These are phyloP conservation scores for Knoxdaviesia capensis DNA, from an alignment of 2,329 filamentous ascomycete genomes.

Conservation along the genomic window DNA sequence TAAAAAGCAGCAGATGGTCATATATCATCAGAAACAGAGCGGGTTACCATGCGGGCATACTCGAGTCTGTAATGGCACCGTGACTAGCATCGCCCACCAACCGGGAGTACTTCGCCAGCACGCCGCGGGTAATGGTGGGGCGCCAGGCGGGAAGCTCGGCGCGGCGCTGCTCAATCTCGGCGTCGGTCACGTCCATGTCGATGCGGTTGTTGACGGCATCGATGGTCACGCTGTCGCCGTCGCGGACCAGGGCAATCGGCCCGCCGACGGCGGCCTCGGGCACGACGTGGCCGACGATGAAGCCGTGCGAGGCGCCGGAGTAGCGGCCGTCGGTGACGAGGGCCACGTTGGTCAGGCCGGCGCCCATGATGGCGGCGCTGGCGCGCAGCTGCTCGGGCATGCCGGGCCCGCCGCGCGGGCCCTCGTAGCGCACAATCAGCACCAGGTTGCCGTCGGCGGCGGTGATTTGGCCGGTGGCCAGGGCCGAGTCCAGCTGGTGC, in stretches of 20 bases:
- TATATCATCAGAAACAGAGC: neutral
- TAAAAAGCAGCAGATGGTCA: neutral
- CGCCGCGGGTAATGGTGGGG: conserved; percentile 59
- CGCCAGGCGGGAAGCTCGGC: conserved; percentile 50
- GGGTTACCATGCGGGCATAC: neutral
- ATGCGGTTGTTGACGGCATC: conserved; percentile 68
- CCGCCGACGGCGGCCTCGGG: conserved; percentile 81
- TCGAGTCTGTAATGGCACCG: conserved; percentile 62
- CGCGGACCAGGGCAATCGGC: conserved; percentile 61
- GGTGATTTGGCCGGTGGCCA: conserved; percentile 44
- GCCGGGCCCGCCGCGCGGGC: conserved; percentile 78
- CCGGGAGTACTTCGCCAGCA: conserved; percentile 73
- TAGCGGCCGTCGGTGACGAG: conserved; percentile 87
- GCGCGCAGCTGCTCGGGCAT: conserved; percentile 93
- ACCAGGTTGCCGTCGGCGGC: conserved; percentile 54
- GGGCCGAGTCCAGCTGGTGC: conserved; percentile 51
- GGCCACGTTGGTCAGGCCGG: conserved; percentile 68
- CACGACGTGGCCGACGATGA: conserved; percentile 83
- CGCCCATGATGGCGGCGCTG: conserved; percentile 80
- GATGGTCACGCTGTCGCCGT: conserved; percentile 74
- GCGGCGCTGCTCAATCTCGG: conserved; percentile 46
- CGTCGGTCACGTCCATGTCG: conserved; percentile 38
- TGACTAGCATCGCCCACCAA: conserved; percentile 83
- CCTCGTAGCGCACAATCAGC: conserved; percentile 80
- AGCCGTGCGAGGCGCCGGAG: conserved; percentile 71